Percentiles rank a stretch among this genome's conserved stretches.
Evolutionary conservation across 2,329 filamentous ascomycete species (phyloP).

Genomic region (Botrytis squamosa): DNA sequence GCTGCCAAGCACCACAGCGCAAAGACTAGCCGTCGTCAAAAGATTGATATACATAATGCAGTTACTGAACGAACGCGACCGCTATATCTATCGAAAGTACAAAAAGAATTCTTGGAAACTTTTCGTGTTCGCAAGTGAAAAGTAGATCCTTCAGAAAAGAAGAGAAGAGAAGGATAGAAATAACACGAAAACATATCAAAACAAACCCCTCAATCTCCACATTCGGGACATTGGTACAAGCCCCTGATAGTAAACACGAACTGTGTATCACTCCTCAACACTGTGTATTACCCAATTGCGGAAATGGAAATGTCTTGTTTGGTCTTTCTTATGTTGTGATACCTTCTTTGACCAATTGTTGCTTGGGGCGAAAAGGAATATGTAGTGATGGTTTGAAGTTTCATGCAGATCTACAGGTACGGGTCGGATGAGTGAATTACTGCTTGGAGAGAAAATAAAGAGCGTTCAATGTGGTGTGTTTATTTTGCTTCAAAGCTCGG

Average conservation of each 20-base stretch:
- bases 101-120: too few relatives aligned
- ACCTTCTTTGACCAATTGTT: background rate
- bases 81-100: background rate
- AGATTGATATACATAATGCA: conserved; percentile 15
- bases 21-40: conserved; percentile 15
- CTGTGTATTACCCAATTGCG: background rate
- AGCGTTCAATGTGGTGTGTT: background rate
- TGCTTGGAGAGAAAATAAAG: background rate
- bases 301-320: background rate
- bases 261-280: background rate
- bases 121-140: background rate
- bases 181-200: background rate
- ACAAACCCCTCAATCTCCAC: background rate
- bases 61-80: background rate
- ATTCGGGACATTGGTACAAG: background rate
- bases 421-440: background rate
- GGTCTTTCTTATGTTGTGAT: background rate
- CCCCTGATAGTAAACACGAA: conserved; percentile 1
- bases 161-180: background rate
- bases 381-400: background rate
- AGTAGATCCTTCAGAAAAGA: background rate
- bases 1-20: conserved; percentile 8
- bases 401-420: background rate
- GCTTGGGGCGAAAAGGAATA: conserved; percentile 1
- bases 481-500: background rate